A percentile compares a stretch with the other conserved stretches of the same genome.
Evolutionary conservation across 1,284 basidiomycete genomes (phyloP).

Genomic region (Entoloma clypeatum): DNA sequence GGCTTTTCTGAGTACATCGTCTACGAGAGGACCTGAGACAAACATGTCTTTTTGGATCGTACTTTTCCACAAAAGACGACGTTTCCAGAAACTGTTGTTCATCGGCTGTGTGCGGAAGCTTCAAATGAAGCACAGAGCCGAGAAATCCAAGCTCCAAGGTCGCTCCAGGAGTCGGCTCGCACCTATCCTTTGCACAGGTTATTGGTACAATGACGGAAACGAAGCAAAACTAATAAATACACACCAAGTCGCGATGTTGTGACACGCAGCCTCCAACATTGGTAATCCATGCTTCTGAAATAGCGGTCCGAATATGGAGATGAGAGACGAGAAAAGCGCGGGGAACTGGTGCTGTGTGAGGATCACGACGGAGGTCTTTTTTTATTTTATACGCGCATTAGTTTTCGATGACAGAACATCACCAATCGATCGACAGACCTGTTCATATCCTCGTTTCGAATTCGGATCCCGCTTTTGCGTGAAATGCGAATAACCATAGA

Average conservation of each 20-base stretch:
- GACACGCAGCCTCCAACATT: constrained; percentile 83
- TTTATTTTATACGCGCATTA: constrained; percentile 8
- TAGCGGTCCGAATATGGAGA: constrained; percentile 71
- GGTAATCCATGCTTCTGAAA: constrained; percentile 73
- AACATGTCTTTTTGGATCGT: constrained; percentile 46
- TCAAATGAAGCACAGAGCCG: constrained; percentile 68
- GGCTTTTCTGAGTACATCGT: constrained; percentile 3
- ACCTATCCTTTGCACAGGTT: constrained; percentile 60
- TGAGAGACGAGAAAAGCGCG: constrained; percentile 71
- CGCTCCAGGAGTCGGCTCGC: constrained; percentile 60
- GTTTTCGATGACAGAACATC: background rate
- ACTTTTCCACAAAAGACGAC: constrained; percentile 44
- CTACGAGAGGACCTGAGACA: constrained; percentile 14
- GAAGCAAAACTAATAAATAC: constrained; percentile 23
- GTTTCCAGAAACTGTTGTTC: constrained; percentile 66
- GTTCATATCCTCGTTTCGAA: constrained; percentile 82
- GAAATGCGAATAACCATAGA: constrained; percentile 86
- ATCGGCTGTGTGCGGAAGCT: constrained; percentile 67
- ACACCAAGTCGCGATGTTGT: constrained; percentile 85
- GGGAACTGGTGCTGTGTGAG: constrained; percentile 84
- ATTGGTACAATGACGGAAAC: constrained; percentile 15
- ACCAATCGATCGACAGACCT: constrained; percentile 45
- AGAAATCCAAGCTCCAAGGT: constrained; percentile 78
- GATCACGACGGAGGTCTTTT: constrained; percentile 80
- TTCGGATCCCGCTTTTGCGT: constrained; percentile 66